Conservation (phyloP, 331 rosid genomes). For the Pyrus hybrid region DNA sequence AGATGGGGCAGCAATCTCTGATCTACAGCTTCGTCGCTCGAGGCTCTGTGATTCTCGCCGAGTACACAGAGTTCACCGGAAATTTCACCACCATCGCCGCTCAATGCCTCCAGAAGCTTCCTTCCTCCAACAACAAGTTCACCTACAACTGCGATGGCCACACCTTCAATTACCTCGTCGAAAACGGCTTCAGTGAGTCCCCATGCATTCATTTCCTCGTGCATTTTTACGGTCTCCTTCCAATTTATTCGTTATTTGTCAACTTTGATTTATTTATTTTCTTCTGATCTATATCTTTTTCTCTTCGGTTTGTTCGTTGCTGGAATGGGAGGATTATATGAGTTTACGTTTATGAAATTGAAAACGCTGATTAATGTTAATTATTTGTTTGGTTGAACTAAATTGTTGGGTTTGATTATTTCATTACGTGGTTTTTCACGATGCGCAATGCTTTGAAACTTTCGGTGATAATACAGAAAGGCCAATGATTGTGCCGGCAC, state of each 20-base stretch:
- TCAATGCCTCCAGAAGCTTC: slow-evolving; percentile 95
- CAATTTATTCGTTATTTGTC: too few relatives aligned
- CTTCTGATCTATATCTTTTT: not conserved
- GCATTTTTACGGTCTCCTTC: too few relatives aligned
- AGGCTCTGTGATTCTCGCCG: slow-evolving; percentile 68
- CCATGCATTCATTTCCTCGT: not conserved
- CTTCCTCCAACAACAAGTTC: slow-evolving; percentile 82
- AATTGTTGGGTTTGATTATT: not conserved
- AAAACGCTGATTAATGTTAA: not conserved
- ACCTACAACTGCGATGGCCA: slow-evolving; percentile 92
- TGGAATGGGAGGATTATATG: not conserved
- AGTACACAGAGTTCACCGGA: slow-evolving; percentile 79
- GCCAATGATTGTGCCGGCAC: too few relatives aligned
- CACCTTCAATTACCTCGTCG: slow-evolving; percentile 92
- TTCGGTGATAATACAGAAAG: too few relatives aligned
- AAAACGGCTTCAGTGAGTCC: slow-evolving; percentile 74
- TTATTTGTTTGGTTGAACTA: not conserved
- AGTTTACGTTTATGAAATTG: not conserved
- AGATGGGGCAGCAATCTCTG: slow-evolving; percentile 89
- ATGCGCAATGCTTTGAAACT: too few relatives aligned
- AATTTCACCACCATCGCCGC: slow-evolving; percentile 67
- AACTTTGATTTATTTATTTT: not conserved
- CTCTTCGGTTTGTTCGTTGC: not conserved
- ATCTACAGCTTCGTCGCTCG: slow-evolving; percentile 97
- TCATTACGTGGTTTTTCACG: not conserved